phyloP scores from a whole-genome alignment of 768 basidiomycete species.

The Gautieria morchelliformis region DNA sequence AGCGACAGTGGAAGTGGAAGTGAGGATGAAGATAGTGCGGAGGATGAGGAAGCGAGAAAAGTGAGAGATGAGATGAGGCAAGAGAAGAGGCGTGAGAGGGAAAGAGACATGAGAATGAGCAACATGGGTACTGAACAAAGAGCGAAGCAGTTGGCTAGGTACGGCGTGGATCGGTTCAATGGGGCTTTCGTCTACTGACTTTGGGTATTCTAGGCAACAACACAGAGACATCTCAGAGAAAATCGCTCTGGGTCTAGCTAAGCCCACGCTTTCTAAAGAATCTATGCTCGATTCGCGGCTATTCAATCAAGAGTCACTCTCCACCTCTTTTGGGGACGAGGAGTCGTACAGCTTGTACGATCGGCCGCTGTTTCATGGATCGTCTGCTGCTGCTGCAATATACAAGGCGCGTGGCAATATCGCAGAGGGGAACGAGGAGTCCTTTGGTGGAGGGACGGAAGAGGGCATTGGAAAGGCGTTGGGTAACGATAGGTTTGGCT shows the following conservation, averaged over 20 bases:
- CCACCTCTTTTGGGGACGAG: conserved; percentile 76
- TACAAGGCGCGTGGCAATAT: conserved; percentile 93
- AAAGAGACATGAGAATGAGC: conserved; percentile 96
- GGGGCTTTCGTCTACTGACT: background rate
- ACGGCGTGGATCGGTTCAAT: conserved; percentile 13
- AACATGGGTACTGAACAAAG: conserved; percentile 98
- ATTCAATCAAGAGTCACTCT: conserved; percentile 92
- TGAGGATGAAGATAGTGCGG: conserved; percentile 35
- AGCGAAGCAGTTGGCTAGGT: conserved; percentile 87
- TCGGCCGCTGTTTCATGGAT: conserved; percentile 90
- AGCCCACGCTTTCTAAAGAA: conserved; percentile 93
- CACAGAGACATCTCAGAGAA: conserved; percentile 99
- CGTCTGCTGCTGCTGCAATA: conserved; percentile 96
- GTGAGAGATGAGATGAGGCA: conserved; percentile 84
- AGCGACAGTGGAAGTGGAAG: conserved; percentile 64
- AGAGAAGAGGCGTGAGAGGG: conserved; percentile 89
- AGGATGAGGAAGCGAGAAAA: conserved; percentile 77
- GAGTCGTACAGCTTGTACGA: conserved; percentile 96
- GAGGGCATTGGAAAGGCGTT: conserved; percentile 88
- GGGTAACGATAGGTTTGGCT: conserved; percentile 86
- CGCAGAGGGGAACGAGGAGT: conserved; percentile 76
- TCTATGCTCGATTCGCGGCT: conserved; percentile 94
- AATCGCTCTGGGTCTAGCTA: conserved; percentile 94
- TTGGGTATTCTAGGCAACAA: conserved; percentile 46
- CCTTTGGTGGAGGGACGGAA: conserved; percentile 90